These are phyloP conservation scores for Fraxinus xanthoxyloides DNA, from an alignment of 305 asterid genomes.

Conservation along the genomic window DNA sequence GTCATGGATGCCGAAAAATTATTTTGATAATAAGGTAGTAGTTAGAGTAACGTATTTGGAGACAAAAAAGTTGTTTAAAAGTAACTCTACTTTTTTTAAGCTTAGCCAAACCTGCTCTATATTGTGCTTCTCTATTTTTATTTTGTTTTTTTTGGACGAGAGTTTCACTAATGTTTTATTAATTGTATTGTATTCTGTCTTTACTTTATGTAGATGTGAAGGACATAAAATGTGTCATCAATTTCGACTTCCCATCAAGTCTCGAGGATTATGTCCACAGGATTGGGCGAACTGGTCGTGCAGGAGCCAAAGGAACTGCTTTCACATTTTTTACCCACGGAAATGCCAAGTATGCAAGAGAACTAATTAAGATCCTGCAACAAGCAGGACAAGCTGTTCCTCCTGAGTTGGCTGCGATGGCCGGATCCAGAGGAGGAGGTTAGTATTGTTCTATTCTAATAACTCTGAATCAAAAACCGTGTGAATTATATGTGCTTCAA, in stretches of 20 bases:
- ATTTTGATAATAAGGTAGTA: not conserved
- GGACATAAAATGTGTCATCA: conserved; percentile 88
- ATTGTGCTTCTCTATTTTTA: not conserved
- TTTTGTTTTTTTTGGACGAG: not conserved
- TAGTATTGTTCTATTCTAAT: conserved; percentile 13
- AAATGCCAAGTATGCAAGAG: conserved; percentile 66
- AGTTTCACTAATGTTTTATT: not conserved
- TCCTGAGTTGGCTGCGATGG: conserved; percentile 68
- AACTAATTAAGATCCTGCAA: conserved; percentile 73
- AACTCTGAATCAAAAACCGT: not conserved
- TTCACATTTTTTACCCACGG: conserved; percentile 75
- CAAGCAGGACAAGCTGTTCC: conserved; percentile 84
- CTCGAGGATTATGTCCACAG: conserved; percentile 97
- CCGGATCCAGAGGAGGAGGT: conserved; percentile 62
- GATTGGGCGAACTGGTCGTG: conserved; percentile 96
- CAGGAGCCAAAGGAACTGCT: conserved; percentile 86
- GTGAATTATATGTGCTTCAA: not conserved
- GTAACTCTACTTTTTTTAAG: not conserved
- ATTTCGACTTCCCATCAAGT: conserved; percentile 81
- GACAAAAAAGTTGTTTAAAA: not conserved
- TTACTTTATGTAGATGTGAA: conserved; percentile 68
- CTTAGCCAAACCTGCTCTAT: not conserved
- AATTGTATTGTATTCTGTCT: not conserved
- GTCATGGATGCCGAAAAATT: not conserved
- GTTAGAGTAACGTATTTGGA: not conserved